Conservation (phyloP, 2,329 filamentous ascomycete genomes). For the Claviceps quebecensis region DNA sequence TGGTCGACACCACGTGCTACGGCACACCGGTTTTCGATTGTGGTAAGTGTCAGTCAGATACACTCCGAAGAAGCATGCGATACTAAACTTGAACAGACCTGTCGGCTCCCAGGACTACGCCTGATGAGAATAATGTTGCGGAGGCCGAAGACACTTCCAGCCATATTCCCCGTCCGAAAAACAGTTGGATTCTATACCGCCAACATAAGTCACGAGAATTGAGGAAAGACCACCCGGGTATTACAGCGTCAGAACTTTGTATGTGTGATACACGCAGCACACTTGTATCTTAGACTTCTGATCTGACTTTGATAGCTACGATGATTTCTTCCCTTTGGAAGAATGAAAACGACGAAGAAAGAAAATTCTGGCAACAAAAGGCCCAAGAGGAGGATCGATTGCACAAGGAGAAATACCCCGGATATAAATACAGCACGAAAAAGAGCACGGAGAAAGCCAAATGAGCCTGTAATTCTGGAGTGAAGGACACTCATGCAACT, state of each 20-base stretch:
- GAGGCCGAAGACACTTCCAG: not conserved
- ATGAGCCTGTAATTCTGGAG: not conserved
- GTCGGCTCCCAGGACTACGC: not conserved
- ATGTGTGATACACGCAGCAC: constrained; percentile 13
- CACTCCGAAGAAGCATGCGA: not conserved
- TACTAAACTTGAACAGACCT: not conserved
- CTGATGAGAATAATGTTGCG: not conserved
- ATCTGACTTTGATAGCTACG: constrained; percentile 10
- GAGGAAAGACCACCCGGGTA: constrained; percentile 10
- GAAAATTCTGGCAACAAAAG: constrained; percentile 11
- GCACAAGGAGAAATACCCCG: constrained; percentile 15
- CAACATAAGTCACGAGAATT: constrained; percentile 14
- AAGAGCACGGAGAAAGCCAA: constrained; percentile 4
- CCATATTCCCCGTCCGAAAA: constrained; percentile 17
- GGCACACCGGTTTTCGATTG: constrained; percentile 10
- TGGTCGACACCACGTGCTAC: constrained; percentile 6
- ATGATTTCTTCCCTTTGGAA: constrained; percentile 17
- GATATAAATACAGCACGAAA: constrained; percentile 14
- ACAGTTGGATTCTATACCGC: constrained; percentile 22
- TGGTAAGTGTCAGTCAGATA: constrained; percentile 7
- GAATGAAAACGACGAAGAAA: constrained; percentile 11
- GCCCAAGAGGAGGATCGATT: constrained; percentile 13
- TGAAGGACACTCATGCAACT: not conserved
- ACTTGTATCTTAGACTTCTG: not conserved
- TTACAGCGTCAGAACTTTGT: constrained; percentile 15